Percentiles rank a stretch among this genome's conserved stretches.
phyloP scores from a whole-genome alignment of 1,284 basidiomycete genomes.

The Sphaerobolus stellatus region DNA sequence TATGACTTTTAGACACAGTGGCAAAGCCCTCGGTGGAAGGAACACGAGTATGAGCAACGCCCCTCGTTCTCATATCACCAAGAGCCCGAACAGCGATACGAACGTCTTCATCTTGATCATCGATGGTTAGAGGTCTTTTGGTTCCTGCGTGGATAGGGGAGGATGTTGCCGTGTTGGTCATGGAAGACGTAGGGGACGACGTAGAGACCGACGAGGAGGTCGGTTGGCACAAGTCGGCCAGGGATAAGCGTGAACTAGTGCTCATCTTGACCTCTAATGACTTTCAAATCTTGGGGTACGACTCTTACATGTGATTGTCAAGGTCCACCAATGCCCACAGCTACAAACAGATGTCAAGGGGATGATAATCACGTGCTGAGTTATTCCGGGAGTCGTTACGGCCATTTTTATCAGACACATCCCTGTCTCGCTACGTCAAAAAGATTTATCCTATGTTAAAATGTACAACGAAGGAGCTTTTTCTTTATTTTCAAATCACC shows the following conservation, averaged over 20 bases:
- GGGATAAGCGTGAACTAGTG: slow-evolving; percentile 13
- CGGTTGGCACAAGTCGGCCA: slow-evolving; percentile 17
- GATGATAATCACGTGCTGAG: too few relatives aligned
- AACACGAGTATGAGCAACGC: slow-evolving; percentile 23
- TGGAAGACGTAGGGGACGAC: neutral
- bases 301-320: slow-evolving; percentile 7
- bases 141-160: slow-evolving; percentile 7
- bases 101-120: slow-evolving; percentile 53
- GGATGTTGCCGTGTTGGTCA: slow-evolving; percentile 1
- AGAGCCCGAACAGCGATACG: slow-evolving; percentile 67
- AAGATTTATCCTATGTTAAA: too few relatives aligned
- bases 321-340: neutral
- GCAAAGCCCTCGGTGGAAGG: slow-evolving; percentile 18
- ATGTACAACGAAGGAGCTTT: too few relatives aligned
- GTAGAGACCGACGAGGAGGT: slow-evolving; percentile 19
- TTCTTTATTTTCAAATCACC: too few relatives aligned
- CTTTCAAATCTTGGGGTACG: neutral
- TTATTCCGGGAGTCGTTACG: too few relatives aligned
- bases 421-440: too few relatives aligned
- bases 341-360: neutral
- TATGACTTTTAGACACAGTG: slow-evolving; percentile 6
- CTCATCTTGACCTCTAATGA: slow-evolving; percentile 7
- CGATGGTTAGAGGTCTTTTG: slow-evolving; percentile 22
- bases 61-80: slow-evolving; percentile 63
- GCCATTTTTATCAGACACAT: too few relatives aligned